Percentiles rank a stretch among this genome's conserved stretches.
Conservation (phyloP, 495 filamentous ascomycete genomes). For the Aspergillus panamensis region DNA sequence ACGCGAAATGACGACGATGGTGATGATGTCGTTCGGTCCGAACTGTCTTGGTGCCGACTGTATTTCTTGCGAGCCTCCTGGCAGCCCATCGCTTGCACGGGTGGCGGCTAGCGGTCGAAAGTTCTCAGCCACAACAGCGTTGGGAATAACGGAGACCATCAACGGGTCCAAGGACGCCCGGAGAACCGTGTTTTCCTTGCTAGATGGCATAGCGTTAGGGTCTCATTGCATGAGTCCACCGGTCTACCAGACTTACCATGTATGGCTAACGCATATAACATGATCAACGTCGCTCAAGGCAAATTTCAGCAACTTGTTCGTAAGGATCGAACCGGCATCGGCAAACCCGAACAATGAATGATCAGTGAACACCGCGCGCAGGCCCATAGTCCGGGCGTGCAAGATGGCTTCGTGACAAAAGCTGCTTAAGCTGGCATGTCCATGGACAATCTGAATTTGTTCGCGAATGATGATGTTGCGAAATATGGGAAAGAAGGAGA, state of each 20-base stretch:
- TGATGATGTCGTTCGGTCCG: slow-evolving; percentile 81
- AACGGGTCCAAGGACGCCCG: slow-evolving; percentile 90
- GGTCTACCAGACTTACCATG: slow-evolving; percentile 57
- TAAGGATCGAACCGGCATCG: slow-evolving; percentile 90
- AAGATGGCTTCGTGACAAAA: slow-evolving; percentile 93
- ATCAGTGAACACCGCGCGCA: slow-evolving; percentile 94
- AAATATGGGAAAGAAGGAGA: slow-evolving; percentile 96
- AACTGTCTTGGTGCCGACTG: slow-evolving; percentile 52
- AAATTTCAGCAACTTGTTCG: slow-evolving; percentile 96
- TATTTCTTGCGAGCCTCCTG: slow-evolving; percentile 34
- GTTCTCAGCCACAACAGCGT: slow-evolving; percentile 94
- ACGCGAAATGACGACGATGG: slow-evolving; percentile 93
- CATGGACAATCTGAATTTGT: slow-evolving; percentile 94
- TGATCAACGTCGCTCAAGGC: slow-evolving; percentile 95
- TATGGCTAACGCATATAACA: slow-evolving; percentile 97
- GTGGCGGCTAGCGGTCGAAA: slow-evolving; percentile 66
- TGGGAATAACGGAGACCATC: slow-evolving; percentile 97
- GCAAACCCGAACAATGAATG: slow-evolving; percentile 98
- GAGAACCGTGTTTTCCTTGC: slow-evolving; percentile 97
- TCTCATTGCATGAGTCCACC: background rate
- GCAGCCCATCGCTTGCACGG: slow-evolving; percentile 29
- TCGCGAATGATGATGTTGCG: slow-evolving; percentile 93
- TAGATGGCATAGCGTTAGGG: slow-evolving; percentile 31
- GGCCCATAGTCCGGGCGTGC: slow-evolving; percentile 92
- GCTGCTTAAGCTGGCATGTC: slow-evolving; percentile 86